These are phyloP conservation scores for Ophiostoma himal-ulmi DNA, from an alignment of 2,329 filamentous ascomycete species.

Conservation along the genomic window DNA sequence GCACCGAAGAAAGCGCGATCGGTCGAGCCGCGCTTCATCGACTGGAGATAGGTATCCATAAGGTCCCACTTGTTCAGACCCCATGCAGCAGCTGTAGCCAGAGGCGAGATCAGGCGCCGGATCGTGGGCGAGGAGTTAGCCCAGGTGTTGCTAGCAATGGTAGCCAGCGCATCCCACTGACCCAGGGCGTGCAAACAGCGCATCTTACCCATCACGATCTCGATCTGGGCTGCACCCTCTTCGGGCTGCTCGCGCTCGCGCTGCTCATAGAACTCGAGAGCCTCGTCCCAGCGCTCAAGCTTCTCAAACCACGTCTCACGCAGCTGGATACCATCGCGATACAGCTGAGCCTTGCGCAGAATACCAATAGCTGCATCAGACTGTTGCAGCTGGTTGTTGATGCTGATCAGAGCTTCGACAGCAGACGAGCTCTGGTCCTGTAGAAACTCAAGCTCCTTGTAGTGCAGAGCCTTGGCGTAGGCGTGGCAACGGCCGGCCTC, in stretches of 20 bases:
- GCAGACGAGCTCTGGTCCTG: slow-evolving; percentile 94
- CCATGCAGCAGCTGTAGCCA: slow-evolving; percentile 95
- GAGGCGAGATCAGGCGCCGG: slow-evolving; percentile 81
- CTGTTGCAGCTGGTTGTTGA: slow-evolving; percentile 98
- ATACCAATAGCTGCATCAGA: slow-evolving; percentile 98
- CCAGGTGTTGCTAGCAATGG: slow-evolving; percentile 89
- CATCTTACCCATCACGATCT: slow-evolving; percentile 99
- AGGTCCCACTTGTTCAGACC: slow-evolving; percentile 93
- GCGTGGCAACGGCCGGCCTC: slow-evolving; percentile 96
- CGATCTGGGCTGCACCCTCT: slow-evolving; percentile 62
- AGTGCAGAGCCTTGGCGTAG: slow-evolving; percentile 95
- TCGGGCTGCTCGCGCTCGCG: slow-evolving; percentile 65
- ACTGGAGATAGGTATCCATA: slow-evolving; percentile 94
- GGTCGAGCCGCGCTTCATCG: slow-evolving; percentile 89
- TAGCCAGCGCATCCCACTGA: slow-evolving; percentile 92
- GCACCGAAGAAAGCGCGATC: slow-evolving; percentile 97
- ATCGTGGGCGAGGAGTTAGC: slow-evolving; percentile 81
- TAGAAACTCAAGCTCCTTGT: slow-evolving; percentile 97
- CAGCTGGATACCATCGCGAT: slow-evolving; percentile 85
- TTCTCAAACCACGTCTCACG: slow-evolving; percentile 99
- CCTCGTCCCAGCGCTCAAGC: slow-evolving; percentile 96
- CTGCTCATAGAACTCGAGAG: slow-evolving; percentile 82
- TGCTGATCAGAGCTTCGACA: slow-evolving; percentile 95
- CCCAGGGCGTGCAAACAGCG: slow-evolving; percentile 92
- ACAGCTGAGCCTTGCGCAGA: slow-evolving; percentile 87